Base-by-base conservation (phyloP, 2,329 filamentous ascomycete species). In the Calonectria honghensis region DNA sequence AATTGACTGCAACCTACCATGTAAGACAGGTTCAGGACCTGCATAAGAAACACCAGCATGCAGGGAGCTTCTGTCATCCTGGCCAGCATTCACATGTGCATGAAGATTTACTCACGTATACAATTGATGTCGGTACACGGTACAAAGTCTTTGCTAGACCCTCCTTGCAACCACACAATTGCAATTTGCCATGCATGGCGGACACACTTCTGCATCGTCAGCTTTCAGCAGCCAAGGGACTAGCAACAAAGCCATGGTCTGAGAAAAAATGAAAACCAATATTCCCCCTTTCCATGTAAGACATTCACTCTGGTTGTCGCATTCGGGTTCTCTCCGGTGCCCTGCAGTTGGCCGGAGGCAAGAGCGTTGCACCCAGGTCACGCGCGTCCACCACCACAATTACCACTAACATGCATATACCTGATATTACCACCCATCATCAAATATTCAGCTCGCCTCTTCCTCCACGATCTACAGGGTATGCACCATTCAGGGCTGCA, bases 361-460 rank as follows among this genome's bases (percentile, higher is more conserved):
- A 24, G 57, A 39, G 14, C 24, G 57, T 63, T 41, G 54, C 35
- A 24, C 37, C 32, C 57, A 37, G 13, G 35, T 24, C 6, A 61
- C 27, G 35, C 57, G 24, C n/a, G 16, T 29, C 57, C 57, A 37
- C 57, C 57, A 61, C 57, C 37, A 37, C 57, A 37, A 63, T 41
- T 39, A 63, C 57, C 57, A 63, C 57, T 63, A n/a, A 63, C 37
- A 63, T 63, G 57, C 57, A 63, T 57, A n/a, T 35, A 31, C 27
- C 57, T 41, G 57, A 63, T 63, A 63, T 63, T 63, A 63, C 57
- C 57, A 63, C 37, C 57, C 57, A 63, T 63, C 57, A 27, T n/a
- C 16, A 20, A 39, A 29, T 41, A 37, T 63, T 63, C 57, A 63
- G 57, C 57, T 63, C 32, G 57, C 35, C 57, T 63, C 57, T 41